A percentile compares a stretch with the other conserved stretches of the same genome.
These are phyloP conservation scores for Plasmodium coatneyi DNA, from an alignment of 169 alveolate species.

Conservation along the genomic window DNA sequence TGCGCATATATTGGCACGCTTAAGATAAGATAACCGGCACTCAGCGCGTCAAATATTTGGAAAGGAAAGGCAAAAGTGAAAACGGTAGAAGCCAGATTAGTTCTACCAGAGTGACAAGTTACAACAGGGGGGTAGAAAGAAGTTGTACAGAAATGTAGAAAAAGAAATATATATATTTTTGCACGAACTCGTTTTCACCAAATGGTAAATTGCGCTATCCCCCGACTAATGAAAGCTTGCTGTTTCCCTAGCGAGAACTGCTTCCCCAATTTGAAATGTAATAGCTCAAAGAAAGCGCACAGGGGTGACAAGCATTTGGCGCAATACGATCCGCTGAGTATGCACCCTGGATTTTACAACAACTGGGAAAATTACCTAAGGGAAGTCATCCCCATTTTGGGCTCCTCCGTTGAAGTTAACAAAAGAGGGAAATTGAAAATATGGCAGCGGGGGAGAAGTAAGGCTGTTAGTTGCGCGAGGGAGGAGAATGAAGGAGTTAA, in stretches of 20 bases:
- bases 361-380: not conserved
- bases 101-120: not conserved
- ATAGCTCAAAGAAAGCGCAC: not conserved
- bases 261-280: not conserved
- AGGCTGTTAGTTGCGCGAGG: not conserved
- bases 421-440: not conserved
- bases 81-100: not conserved
- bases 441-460: not conserved
- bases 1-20: not conserved
- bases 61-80: not conserved
- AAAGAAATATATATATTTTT: not conserved
- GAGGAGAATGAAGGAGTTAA: not conserved
- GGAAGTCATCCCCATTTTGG: not conserved
- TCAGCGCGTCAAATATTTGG: not conserved
- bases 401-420: not conserved
- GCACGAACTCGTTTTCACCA: not conserved
- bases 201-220: constrained; percentile 16
- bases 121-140: not conserved
- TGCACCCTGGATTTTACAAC: not conserved
- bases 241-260: constrained; percentile 1
- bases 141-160: not conserved
- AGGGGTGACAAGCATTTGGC: not conserved
- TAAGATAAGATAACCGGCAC: not conserved
- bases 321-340: not conserved
- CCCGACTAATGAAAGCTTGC: not conserved